phyloP scores from a whole-genome alignment of 228 moss, liverwort and hornwort species.

The Sphagnum magellanicum region DNA sequence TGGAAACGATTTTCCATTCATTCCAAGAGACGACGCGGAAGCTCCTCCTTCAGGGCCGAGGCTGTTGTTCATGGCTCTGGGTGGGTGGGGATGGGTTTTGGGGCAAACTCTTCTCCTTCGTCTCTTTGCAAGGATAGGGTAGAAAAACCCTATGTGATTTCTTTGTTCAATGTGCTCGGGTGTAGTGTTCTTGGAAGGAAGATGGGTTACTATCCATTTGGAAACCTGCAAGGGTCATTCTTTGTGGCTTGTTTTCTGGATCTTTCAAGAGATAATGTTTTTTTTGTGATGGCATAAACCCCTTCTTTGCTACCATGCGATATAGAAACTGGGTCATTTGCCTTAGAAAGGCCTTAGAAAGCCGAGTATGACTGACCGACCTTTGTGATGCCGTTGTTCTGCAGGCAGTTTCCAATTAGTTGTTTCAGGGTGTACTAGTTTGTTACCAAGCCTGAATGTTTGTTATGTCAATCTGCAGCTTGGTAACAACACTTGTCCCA shows the following conservation, averaged over 20 bases:
- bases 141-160: neutral
- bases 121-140: constrained; percentile 12
- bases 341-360: neutral
- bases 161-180: too few species aligned
- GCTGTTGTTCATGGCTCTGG: neutral
- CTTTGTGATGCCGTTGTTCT: too few species aligned
- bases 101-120: neutral
- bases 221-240: neutral
- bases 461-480: constrained; percentile 37
- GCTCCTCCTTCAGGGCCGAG: too few species aligned
- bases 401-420: constrained; percentile 13
- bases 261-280: too few species aligned
- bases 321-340: constrained; percentile 6
- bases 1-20: constrained; percentile 13
- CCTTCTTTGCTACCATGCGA: too few species aligned
- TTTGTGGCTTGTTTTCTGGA: too few species aligned
- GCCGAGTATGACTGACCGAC: neutral
- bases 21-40: constrained; percentile 1
- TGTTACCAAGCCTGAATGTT: constrained; percentile 12
- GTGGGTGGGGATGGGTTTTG: constrained; percentile 1
- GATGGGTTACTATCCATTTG: too few species aligned
- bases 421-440: constrained; percentile 18
- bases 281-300: too few species aligned
- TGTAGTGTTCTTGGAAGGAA: too few species aligned
- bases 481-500: constrained; percentile 10